These are phyloP conservation scores for Alloascoidea africana DNA, from an alignment of 805 yeast species.

Conservation along the genomic window DNA sequence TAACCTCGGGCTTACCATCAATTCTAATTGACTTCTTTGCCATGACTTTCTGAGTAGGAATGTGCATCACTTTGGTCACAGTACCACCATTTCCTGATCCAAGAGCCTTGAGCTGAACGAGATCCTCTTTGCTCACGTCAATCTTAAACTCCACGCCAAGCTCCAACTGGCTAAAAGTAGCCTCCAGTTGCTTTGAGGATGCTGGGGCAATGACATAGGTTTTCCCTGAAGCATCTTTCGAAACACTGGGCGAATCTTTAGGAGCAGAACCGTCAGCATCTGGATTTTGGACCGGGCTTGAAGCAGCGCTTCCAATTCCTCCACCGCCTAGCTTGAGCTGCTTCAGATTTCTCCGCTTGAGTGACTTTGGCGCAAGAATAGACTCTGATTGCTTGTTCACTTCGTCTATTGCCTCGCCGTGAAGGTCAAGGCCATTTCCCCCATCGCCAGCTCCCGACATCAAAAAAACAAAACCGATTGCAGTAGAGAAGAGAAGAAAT, in stretches of 20 bases:
- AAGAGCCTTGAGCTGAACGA: slow-evolving; percentile 57
- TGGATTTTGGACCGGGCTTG: too few relatives aligned
- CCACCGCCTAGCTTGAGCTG: slow-evolving; percentile 31
- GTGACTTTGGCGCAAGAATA: slow-evolving; percentile 20
- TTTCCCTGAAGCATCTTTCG: too few relatives aligned
- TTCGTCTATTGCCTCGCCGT: too few relatives aligned
- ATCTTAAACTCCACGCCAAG: slow-evolving; percentile 38
- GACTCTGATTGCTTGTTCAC: too few relatives aligned
- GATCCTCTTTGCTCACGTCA: slow-evolving; percentile 44
- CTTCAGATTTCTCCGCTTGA: slow-evolving; percentile 45
- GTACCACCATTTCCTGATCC: slow-evolving; percentile 95
- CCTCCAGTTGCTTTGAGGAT: slow-evolving; percentile 17
- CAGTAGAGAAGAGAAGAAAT: too few relatives aligned
- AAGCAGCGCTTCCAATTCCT: too few relatives aligned
- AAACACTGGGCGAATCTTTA: not conserved
- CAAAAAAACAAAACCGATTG: too few relatives aligned
- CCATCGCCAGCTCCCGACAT: too few relatives aligned
- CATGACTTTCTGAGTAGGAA: slow-evolving; percentile 78
- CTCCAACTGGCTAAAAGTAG: slow-evolving; percentile 23
- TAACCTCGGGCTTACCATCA: slow-evolving; percentile 65
- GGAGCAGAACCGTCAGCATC: too few relatives aligned
- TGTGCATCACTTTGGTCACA: slow-evolving; percentile 76
- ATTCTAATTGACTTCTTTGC: slow-evolving; percentile 82
- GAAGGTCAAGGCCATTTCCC: too few relatives aligned
- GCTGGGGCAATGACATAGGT: slow-evolving; percentile 11